A percentile compares a stretch with the other conserved stretches of the same genome.
Conservation (phyloP, 176 grass and related monocot genomes). For the Calamus simplicifolius region DNA sequence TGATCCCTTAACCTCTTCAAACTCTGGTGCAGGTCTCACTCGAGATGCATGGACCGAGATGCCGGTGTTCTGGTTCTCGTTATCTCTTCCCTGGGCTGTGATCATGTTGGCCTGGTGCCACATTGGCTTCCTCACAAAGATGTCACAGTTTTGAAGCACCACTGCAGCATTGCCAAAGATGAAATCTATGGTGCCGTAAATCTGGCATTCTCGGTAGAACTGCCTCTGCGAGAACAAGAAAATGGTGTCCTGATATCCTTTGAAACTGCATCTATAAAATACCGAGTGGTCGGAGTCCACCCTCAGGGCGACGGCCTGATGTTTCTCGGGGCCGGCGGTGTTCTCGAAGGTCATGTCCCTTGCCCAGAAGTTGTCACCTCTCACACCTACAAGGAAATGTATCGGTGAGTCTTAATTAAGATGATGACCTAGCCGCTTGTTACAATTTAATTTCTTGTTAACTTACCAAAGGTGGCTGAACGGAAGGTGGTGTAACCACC, state of each 20-base stretch:
- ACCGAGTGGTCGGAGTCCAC: neutral
- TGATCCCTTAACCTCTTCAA: neutral
- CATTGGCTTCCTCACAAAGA: conserved; percentile 3
- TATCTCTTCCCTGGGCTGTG: conserved; percentile 3
- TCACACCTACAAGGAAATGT: neutral
- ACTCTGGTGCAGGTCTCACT: neutral
- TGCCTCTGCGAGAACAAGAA: neutral
- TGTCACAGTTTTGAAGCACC: conserved; percentile 1
- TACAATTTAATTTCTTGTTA: neutral
- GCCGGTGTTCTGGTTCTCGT: conserved; percentile 1
- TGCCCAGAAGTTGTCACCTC: conserved; percentile 1
- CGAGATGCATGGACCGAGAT: conserved; percentile 1
- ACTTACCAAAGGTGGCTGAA: conserved; percentile 30
- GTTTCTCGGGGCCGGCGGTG: neutral
- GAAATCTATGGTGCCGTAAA: neutral
- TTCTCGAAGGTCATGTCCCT: conserved; percentile 6
- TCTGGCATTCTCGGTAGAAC: conserved; percentile 2
- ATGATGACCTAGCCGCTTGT: too few relatives aligned
- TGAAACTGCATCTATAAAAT: neutral
- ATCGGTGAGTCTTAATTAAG: too few relatives aligned
- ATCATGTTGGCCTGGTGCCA: neutral
- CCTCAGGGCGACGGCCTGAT: neutral
- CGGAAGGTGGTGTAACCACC: conserved; percentile 36
- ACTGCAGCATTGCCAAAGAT: conserved; percentile 1
- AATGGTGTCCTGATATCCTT: neutral